Evolutionary conservation across 768 basidiomycete species (phyloP).

Genomic region (Mycena vulgaris): DNA sequence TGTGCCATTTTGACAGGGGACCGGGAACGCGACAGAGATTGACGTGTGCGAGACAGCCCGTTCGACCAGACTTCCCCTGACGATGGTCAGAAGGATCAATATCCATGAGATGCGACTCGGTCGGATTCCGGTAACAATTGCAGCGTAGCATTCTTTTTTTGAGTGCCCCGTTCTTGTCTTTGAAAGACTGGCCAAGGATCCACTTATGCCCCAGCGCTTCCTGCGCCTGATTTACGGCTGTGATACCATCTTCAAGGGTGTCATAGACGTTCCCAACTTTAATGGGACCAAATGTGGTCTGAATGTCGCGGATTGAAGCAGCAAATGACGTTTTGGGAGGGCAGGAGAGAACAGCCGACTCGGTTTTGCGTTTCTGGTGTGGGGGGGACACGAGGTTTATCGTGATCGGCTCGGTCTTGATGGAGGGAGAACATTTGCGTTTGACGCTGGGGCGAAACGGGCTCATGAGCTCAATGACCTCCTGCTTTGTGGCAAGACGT

Average conservation of each 20-base stretch:
- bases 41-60: conserved; percentile 40
- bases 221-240: neutral
- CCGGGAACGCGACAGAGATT: conserved; percentile 32
- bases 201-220: conserved; percentile 1
- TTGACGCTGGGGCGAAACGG: neutral
- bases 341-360: neutral
- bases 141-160: conserved; percentile 12
- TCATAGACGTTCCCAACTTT: neutral
- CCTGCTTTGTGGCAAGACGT: neutral
- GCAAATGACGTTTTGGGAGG: too few species aligned
- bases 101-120: conserved; percentile 1
- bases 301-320: neutral
- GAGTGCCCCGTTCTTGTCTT: neutral
- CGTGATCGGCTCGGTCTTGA: neutral
- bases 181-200: neutral
- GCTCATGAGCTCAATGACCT: neutral
- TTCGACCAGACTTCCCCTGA: conserved; percentile 8
- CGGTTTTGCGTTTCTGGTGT: neutral
- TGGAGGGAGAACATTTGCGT: neutral
- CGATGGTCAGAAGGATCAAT: conserved; percentile 32
- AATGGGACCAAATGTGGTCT: neutral
- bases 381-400: neutral
- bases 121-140: conserved; percentile 11
- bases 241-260: neutral
- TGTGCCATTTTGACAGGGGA: conserved; percentile 32